Evolutionary conservation across 768 basidiomycete genomes (phyloP).

Genomic region (Lactarius sanguifluus): DNA sequence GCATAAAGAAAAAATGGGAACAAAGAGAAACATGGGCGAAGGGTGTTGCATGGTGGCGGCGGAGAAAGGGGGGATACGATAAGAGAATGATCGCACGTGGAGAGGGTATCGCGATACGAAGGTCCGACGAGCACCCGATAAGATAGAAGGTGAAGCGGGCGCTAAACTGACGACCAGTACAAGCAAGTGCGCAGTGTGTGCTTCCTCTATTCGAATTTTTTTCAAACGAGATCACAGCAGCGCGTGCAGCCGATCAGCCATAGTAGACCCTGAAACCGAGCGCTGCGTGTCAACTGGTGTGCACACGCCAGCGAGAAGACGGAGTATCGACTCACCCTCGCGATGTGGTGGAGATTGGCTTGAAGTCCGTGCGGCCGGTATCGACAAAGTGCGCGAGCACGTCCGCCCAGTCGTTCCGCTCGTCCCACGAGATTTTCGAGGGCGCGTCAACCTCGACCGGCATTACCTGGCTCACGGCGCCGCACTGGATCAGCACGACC

Average conservation of each 20-base stretch:
- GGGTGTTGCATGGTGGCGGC: not conserved
- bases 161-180: conserved; percentile 22
- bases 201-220: conserved; percentile 20
- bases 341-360: conserved; percentile 76
- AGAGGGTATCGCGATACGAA: conserved; percentile 4
- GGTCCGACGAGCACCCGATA: conserved; percentile 15
- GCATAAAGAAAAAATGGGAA: conserved; percentile 10
- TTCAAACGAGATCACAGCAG: conserved; percentile 18
- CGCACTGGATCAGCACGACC: conserved; percentile 76
- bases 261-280: conserved; percentile 25
- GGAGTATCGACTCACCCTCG: conserved; percentile 58
- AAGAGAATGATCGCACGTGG: conserved; percentile 4
- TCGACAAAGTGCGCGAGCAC: conserved; percentile 72
- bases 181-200: not conserved
- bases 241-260: conserved; percentile 25
- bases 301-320: not conserved
- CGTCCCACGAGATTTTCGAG: conserved; percentile 72
- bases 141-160: conserved; percentile 7
- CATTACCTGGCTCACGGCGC: conserved; percentile 76
- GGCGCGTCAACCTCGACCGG: conserved; percentile 84
- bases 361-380: conserved; percentile 71
- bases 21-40: not conserved
- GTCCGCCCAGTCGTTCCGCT: conserved; percentile 67
- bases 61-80: not conserved
- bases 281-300: conserved; percentile 4